Evolutionary conservation across 1,284 basidiomycete genomes (phyloP).

Genomic region (Fereydounia khargensis): DNA sequence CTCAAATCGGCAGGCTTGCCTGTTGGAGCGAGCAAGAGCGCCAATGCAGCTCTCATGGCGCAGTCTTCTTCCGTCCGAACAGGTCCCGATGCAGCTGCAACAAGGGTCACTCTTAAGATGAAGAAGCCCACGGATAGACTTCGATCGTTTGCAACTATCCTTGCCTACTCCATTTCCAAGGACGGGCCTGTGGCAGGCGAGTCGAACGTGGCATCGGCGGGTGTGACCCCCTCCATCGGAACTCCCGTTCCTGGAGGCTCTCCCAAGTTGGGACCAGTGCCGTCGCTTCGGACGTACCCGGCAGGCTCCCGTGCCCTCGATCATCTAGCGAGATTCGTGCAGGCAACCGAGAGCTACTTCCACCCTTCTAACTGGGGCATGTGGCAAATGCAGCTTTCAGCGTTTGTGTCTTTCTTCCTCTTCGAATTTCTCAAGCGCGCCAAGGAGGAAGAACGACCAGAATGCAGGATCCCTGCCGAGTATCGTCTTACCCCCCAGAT

Average conservation of each 20-base stretch:
- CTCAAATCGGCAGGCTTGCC: conserved; percentile 72
- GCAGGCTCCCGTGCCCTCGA: conserved; percentile 88
- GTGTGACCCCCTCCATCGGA: conserved; percentile 13
- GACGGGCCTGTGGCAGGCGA: conserved; percentile 65
- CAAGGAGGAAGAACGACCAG: conserved; percentile 71
- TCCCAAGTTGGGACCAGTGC: conserved; percentile 1
- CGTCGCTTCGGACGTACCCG: conserved; percentile 62
- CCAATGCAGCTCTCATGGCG: conserved; percentile 46
- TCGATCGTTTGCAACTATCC: conserved; percentile 74
- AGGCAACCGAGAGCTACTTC: conserved; percentile 88
- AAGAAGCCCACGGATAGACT: conserved; percentile 74
- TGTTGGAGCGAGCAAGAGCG: conserved; percentile 62
- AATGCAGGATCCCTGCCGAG: conserved; percentile 75
- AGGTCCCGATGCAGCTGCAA: conserved; percentile 62
- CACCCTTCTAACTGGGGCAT: conserved; percentile 65
- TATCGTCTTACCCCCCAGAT: conserved; percentile 79
- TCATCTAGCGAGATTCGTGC: conserved; percentile 81
- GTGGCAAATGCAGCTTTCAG: conserved; percentile 66
- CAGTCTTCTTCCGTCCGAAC: conserved; percentile 50
- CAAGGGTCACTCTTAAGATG: conserved; percentile 70
- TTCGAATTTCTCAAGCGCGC: conserved; percentile 68
- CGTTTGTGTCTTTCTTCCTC: conserved; percentile 77
- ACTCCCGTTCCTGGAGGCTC: conserved; percentile 7
- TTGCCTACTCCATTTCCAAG: conserved; percentile 86
- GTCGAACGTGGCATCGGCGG: conserved; percentile 12